Evolutionary conservation across 2,329 filamentous ascomycete genomes (phyloP), one percentile per base, ranked within the genome.

Genomic region (Rhynchosporium agropyri): DNA sequence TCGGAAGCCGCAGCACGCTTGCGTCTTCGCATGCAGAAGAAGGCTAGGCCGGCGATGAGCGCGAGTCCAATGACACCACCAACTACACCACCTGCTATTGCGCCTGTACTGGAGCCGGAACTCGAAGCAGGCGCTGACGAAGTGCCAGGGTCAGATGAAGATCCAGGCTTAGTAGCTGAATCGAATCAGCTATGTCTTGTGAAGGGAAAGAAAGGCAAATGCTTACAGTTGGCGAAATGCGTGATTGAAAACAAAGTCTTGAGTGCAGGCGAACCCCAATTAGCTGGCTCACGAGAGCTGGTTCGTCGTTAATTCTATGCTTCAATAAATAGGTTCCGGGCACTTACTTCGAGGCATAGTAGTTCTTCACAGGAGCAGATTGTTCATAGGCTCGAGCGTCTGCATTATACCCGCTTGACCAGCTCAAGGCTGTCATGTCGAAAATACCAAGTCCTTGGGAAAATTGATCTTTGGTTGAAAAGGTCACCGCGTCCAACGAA

Each of bases 391-490:
- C 53, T 31, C 49, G 33, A 6, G 67, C 63, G 26, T 53, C 36
- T 2, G 67, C 43, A 55, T 61, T 31, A 45, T 68, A 69, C 10
- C 54, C 31, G 20, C 31, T 33, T 4, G 51, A 46, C 65, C 65
- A 69, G 13, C 54, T 61, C 33, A 69, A 56, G 13, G 54, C 13
- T 3, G 62, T 65, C 62, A 69, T 64, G 43, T 69, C 65, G 13
- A 68, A 64, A 31, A 68, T 66, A 6, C 56, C 63, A 33, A 68
- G 60, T 7, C 67, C 67, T 56, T 67, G 61, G 7, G 58, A 36
- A 15, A 63, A 59, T 15, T 54, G 63, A 36, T 67, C 66, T 40
- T 13, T 31, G 43, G 63, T 63, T 10, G 46, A 38, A 26, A 65
- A 61, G 10, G 53, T 65, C 36, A 60, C 61, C 29, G 40, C 13